These are phyloP conservation scores for Apophysomyces ossiformis DNA, from an alignment of 371 early-diverging fungal genomes.

Conservation along the genomic window DNA sequence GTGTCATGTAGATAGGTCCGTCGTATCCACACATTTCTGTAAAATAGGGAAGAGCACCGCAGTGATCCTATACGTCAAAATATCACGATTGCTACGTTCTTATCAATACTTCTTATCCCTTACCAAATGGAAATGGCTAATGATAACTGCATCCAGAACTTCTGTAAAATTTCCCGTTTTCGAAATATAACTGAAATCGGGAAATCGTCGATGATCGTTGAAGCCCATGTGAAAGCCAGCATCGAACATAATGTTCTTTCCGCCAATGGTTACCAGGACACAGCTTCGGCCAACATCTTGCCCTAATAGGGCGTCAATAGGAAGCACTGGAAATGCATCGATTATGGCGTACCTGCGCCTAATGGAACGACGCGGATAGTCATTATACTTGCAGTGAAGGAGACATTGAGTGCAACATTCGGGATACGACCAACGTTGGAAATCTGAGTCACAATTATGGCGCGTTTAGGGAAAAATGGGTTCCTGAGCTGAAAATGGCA, in stretches of 20 bases:
- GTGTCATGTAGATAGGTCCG: constrained; percentile 97
- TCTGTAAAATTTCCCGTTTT: constrained; percentile 84
- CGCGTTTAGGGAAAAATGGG: too few species aligned
- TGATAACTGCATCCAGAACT: constrained; percentile 89
- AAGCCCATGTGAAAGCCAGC: constrained; percentile 98
- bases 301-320: constrained; percentile 42
- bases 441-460: too few species aligned
- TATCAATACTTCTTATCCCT: background rate
- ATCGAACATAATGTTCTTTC: constrained; percentile 95
- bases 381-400: constrained; percentile 22
- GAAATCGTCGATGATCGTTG: constrained; percentile 94
- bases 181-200: constrained; percentile 96
- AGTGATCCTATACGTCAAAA: constrained; percentile 72
- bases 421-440: too few species aligned
- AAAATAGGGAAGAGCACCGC: constrained; percentile 95
- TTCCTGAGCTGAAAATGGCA: too few species aligned
- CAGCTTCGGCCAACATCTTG: constrained; percentile 96
- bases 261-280: constrained; percentile 86
- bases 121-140: constrained; percentile 92
- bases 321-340: constrained; percentile 25
- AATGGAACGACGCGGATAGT: constrained; percentile 61
- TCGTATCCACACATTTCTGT: constrained; percentile 95
- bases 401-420: background rate
- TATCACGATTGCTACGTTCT: background rate
- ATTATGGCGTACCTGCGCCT: constrained; percentile 44